These are phyloP conservation scores for Calonectria leucothoes DNA, from an alignment of 2,329 filamentous ascomycete genomes.

Conservation along the genomic window DNA sequence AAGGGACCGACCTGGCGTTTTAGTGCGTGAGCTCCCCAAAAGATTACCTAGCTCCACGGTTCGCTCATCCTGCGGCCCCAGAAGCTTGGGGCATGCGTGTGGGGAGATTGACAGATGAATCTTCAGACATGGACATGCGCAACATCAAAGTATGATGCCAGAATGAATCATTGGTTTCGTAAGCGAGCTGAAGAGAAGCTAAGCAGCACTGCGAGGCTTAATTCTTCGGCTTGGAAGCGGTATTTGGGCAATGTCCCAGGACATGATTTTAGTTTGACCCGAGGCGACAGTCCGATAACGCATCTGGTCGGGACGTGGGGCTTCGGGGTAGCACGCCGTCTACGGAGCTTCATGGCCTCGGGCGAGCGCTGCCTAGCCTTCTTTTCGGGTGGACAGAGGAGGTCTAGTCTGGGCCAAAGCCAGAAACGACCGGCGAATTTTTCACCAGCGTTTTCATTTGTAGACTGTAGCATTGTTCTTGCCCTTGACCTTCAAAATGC, in stretches of 20 bases:
- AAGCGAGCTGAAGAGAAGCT: neutral
- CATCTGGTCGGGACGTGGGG: neutral
- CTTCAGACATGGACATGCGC: neutral
- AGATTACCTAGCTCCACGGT: constrained; percentile 1
- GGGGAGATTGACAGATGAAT: neutral
- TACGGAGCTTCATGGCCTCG: neutral
- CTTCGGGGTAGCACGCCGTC: neutral
- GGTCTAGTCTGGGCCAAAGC: neutral
- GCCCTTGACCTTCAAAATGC: neutral
- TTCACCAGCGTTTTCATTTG: no score
- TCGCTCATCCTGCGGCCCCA: neutral
- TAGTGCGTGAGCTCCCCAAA: neutral
- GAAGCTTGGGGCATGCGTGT: neutral
- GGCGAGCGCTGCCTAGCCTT: neutral
- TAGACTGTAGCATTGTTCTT: neutral
- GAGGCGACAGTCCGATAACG: neutral
- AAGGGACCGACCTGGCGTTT: neutral
- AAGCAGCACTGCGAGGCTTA: no score
- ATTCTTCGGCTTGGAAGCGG: neutral
- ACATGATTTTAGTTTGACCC: neutral
- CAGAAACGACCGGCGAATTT: neutral
- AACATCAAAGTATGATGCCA: neutral
- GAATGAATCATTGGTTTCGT: neutral
- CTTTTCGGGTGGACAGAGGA: neutral
- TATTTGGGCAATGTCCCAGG: neutral